These are phyloP conservation scores for Hysterium pulicare DNA, from an alignment of 2,329 filamentous ascomycete genomes.

Conservation along the genomic window DNA sequence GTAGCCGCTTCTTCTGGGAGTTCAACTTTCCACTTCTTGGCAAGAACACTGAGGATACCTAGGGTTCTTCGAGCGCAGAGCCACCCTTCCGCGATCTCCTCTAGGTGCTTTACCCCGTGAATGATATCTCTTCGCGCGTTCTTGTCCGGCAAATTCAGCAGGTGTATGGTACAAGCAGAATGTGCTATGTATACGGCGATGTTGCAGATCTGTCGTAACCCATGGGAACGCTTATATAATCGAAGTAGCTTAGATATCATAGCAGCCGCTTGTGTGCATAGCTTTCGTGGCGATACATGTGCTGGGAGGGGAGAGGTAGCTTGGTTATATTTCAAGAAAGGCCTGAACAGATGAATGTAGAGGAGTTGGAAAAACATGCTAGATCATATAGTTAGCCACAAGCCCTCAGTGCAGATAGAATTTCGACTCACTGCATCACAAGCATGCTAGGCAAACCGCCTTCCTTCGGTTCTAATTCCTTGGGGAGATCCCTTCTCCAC, in stretches of 20 bases:
- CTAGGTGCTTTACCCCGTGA: conserved; percentile 84
- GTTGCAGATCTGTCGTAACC: conserved; percentile 90
- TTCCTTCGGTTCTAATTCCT: conserved; percentile 84
- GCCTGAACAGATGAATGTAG: conserved; percentile 92
- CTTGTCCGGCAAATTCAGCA: conserved; percentile 90
- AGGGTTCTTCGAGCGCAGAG: conserved; percentile 81
- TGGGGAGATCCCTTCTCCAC: conserved; percentile 80
- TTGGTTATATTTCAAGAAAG: conserved; percentile 87
- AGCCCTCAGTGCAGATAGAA: background rate
- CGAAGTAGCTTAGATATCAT: conserved; percentile 92
- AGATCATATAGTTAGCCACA: conserved; percentile 19
- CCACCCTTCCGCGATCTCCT: conserved; percentile 96
- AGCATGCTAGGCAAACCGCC: conserved; percentile 82
- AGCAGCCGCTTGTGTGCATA: conserved; percentile 85
- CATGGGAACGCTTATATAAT: conserved; percentile 88
- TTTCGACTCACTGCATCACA: conserved; percentile 73
- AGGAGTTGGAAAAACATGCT: conserved; percentile 98
- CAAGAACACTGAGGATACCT: conserved; percentile 78
- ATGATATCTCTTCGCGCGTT: conserved; percentile 85
- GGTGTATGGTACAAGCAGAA: conserved; percentile 89
- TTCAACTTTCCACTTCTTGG: conserved; percentile 84
- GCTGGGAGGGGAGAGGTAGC: conserved; percentile 75
- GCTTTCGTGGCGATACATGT: conserved; percentile 84
- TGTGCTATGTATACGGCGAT: conserved; percentile 95
- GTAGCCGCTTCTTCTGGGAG: conserved; percentile 77